Conservation (phyloP, 768 basidiomycete genomes). For the Suillus sp. region DNA sequence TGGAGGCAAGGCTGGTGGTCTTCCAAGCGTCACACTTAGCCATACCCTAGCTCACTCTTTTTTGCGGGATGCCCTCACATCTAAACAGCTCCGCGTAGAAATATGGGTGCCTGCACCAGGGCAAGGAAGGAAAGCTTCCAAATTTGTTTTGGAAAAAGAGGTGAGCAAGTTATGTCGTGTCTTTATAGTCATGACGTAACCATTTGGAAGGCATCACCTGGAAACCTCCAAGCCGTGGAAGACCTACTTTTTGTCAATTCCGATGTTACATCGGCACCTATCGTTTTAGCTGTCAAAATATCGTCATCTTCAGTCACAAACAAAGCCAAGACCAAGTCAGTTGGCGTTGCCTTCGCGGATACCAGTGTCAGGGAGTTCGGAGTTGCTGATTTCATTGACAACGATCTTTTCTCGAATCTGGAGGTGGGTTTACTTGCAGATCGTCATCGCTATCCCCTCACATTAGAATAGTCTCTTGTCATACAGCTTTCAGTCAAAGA, state of each 20-base stretch:
- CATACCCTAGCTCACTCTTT: constrained; percentile 76
- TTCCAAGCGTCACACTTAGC: constrained; percentile 81
- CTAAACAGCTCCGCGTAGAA: constrained; percentile 88
- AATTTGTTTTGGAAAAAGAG: constrained; percentile 83
- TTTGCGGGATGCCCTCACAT: constrained; percentile 86
- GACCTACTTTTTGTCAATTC: constrained; percentile 83
- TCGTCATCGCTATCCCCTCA: constrained; percentile 6
- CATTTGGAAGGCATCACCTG: constrained; percentile 65
- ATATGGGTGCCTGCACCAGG: constrained; percentile 81
- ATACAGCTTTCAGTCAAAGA: constrained; percentile 99
- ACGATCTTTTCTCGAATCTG: constrained; percentile 92
- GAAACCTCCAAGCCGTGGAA: constrained; percentile 72
- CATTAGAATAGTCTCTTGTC: constrained; percentile 68
- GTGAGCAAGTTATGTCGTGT: constrained; percentile 38
- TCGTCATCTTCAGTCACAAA: constrained; percentile 51
- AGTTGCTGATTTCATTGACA: constrained; percentile 89
- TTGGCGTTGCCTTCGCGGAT: constrained; percentile 93
- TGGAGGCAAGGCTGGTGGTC: constrained; percentile 55
- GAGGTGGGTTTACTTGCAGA: constrained; percentile 57
- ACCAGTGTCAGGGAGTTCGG: constrained; percentile 84
- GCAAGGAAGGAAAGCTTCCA: constrained; percentile 71
- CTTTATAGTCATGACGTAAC: constrained; percentile 20
- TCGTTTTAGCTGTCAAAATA: constrained; percentile 88
- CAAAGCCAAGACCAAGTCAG: constrained; percentile 64
- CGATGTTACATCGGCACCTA: constrained; percentile 81